Conservation (phyloP, 192 early-diverging fungal genomes). For the Backusella luteola region DNA sequence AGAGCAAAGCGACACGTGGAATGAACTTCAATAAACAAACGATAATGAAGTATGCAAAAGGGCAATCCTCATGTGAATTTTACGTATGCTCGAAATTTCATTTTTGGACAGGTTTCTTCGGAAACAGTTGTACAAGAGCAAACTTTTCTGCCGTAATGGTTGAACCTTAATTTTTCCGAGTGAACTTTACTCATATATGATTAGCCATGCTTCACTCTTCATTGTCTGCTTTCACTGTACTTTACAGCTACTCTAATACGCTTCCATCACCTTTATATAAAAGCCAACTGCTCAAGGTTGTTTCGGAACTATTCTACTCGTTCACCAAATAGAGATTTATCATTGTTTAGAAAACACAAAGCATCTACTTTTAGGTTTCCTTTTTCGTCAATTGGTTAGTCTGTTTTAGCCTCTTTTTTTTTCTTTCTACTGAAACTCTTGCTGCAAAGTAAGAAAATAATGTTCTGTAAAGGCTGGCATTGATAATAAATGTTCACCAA, state of each 20-base stretch:
- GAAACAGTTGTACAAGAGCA: not conserved
- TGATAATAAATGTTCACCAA: conserved; percentile 15
- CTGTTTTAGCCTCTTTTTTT: conserved; percentile 16
- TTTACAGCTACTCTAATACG: not conserved
- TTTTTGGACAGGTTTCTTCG: conserved; percentile 6
- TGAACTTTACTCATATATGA: conserved; percentile 9
- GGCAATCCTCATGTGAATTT: conserved; percentile 7
- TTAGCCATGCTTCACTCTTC: not conserved
- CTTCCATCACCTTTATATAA: not conserved
- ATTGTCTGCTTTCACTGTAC: not conserved
- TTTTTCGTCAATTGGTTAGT: conserved; percentile 17
- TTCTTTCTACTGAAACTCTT: conserved; percentile 14
- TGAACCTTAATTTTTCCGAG: conserved; percentile 9
- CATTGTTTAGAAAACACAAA: not conserved
- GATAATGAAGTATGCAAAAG: conserved; percentile 9
- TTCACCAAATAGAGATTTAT: not conserved
- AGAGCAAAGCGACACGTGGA: conserved; percentile 6
- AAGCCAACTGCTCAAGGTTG: not conserved
- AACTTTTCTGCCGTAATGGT: not conserved
- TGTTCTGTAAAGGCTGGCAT: conserved; percentile 4
- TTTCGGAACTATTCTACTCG: conserved; percentile 4
- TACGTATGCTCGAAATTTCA: conserved; percentile 2
- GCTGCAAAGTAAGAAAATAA: not conserved
- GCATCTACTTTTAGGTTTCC: conserved; percentile 4
- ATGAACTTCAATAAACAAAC: conserved; percentile 7